phyloP scores from a whole-genome alignment of 495 filamentous ascomycete genomes.

The Aspergillus campestris region DNA sequence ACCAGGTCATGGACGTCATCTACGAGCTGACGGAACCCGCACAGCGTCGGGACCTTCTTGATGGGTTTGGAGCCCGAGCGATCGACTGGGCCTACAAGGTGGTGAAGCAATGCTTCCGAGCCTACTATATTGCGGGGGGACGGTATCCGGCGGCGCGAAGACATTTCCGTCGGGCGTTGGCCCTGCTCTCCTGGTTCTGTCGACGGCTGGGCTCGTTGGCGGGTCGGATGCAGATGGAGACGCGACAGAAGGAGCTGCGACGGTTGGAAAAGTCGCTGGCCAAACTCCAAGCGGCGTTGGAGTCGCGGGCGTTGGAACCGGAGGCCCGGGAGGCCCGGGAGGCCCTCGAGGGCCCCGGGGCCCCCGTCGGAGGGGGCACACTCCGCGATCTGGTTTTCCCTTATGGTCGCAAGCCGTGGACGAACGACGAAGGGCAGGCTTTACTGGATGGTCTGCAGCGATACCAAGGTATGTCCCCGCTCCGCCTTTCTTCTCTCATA shows the following conservation, averaged over 20 bases:
- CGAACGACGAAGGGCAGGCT: constrained; percentile 9
- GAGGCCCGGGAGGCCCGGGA: too few relatives aligned
- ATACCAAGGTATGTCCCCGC: constrained; percentile 20
- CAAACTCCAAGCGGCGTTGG: background rate
- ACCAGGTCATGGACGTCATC: constrained; percentile 3
- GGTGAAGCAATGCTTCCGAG: constrained; percentile 17
- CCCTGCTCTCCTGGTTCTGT: constrained; percentile 8
- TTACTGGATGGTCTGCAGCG: constrained; percentile 11
- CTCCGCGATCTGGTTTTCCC: background rate
- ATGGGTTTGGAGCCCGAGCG: constrained; percentile 17
- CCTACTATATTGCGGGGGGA: constrained; percentile 6
- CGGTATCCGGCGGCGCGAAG: constrained; percentile 3
- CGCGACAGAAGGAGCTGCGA: too few relatives aligned
- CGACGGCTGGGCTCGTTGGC: background rate
- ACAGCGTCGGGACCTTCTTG: constrained; percentile 1
- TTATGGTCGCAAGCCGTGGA: constrained; percentile 4
- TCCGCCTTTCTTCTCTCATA: too few relatives aligned
- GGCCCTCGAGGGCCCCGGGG: too few relatives aligned
- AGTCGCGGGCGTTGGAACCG: background rate
- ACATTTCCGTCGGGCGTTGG: constrained; percentile 8
- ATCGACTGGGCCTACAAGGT: constrained; percentile 7
- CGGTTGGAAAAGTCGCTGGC: too few relatives aligned
- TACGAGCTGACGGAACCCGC: background rate
- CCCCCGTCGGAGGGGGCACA: too few relatives aligned
- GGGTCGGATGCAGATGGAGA: too few relatives aligned